Base-by-base conservation (phyloP, 495 filamentous ascomycete genomes). In the Penicillium chermesinum region DNA sequence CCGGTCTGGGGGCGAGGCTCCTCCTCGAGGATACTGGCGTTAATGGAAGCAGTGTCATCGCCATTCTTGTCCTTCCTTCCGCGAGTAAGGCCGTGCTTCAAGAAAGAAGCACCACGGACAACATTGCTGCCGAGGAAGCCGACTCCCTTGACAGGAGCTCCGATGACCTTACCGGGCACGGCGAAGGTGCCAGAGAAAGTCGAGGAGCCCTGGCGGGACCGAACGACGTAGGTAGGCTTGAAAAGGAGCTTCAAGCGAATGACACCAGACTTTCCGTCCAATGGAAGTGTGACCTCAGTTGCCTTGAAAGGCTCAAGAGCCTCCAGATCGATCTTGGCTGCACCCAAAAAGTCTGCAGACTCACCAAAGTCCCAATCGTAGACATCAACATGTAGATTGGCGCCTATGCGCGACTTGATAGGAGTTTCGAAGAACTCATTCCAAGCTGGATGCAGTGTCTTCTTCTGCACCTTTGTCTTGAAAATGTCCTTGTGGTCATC, bases 301-400 rank as follows among this genome's bases (percentile, higher is more conserved):
- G 76, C 75, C 61, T 74, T 73, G 71, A 96, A 95, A 0, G 93
- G 93, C 40, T 94, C 88, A n/a, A 97, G 76, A 46, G 77, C 63
- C 35, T 82, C 77, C 10, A 99, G 79, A 62, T 93, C 82, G 55
- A 99, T 89, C n/a, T 72, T 72, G 2, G 87, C 66, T 37, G 73
- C 75, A 32, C 91, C 89, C 9, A 99, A 70, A 58, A 86, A 87
- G 68, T 97, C 93, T 1, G 88, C 88, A 62, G 87, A 89, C 65
- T 89, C 87, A 41, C 84, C 90, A 71, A 95, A 88, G 62, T 99
- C 93, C 83, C 89, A 99, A 62, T 99, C 93, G 61, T 85, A 93
- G 6, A 96, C 80, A 36, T 86, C 84, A 46, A 90, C 85, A 16
- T 77, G 79, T 72, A 97, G 93, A 10, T 90, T 75, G n/a, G 89